phyloP scores from a whole-genome alignment of 345 rosid genomes.

The Eucalyptus shirleyi region DNA sequence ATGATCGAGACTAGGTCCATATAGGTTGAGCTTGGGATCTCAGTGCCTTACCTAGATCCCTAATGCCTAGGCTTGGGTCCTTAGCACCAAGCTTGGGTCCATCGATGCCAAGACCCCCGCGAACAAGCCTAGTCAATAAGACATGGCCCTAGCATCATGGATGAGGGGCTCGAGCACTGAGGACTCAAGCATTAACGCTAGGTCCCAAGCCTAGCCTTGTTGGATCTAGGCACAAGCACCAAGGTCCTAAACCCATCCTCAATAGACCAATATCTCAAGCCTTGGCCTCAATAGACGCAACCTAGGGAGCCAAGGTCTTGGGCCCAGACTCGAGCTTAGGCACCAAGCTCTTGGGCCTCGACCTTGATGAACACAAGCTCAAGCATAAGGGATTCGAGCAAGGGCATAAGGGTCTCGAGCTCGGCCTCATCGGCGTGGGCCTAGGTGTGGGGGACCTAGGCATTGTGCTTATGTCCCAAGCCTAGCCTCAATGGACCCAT shows the following conservation, averaged over 20 bases:
- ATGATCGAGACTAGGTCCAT: rapidly evolving
- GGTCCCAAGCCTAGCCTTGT: not conserved
- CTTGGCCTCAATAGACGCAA: not conserved
- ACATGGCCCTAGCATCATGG: not conserved
- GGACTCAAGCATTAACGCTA: not conserved
- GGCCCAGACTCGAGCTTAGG: not conserved
- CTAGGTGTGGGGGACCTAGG: not conserved
- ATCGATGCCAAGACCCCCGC: rapidly evolving
- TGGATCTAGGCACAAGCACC: not conserved
- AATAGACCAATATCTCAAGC: not conserved
- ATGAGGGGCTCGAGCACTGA: rapidly evolving
- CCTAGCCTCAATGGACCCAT: not conserved
- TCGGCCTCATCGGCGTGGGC: rapidly evolving
- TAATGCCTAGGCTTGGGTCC: not conserved
- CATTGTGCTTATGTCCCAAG: not conserved
- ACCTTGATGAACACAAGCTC: not conserved
- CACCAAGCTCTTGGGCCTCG: not conserved
- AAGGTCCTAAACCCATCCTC: not conserved
- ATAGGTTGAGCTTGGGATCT: not conserved
- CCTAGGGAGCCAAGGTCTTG: not conserved
- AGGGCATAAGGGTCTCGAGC: not conserved
- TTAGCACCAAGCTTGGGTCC: not conserved
- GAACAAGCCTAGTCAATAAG: not conserved
- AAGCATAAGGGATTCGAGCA: not conserved
- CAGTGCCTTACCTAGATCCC: not conserved